Evolutionary conservation across 2,329 filamentous ascomycete genomes (phyloP).

Genomic region (Fusarium annulatum): DNA sequence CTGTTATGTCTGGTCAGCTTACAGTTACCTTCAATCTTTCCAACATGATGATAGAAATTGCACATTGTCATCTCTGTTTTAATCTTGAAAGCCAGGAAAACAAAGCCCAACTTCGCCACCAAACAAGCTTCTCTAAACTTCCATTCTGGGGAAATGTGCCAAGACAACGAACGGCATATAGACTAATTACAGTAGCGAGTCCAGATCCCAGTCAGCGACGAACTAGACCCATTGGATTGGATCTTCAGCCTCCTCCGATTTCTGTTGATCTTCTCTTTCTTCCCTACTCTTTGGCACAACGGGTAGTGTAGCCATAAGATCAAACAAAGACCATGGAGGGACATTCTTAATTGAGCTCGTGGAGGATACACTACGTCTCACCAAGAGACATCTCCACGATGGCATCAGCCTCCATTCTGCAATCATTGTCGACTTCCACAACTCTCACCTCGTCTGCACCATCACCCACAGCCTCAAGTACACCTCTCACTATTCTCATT

Average conservation of each 20-base stretch:
- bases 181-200: constrained; percentile 26
- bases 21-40: not conserved
- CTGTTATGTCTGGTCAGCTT: not conserved
- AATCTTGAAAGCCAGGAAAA: not conserved
- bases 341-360: constrained; percentile 21
- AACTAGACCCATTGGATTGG: constrained; percentile 16
- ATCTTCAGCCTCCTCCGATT: constrained; percentile 36
- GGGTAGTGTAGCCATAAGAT: not conserved
- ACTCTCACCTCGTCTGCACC: constrained; percentile 12
- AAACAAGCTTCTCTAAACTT: constrained; percentile 12
- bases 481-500: constrained; percentile 47
- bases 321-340: constrained; percentile 16
- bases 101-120: constrained; percentile 1
- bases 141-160: constrained; percentile 38
- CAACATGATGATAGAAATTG: not conserved
- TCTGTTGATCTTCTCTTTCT: constrained; percentile 16
- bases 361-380: constrained; percentile 1
- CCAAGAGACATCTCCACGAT: constrained; percentile 16
- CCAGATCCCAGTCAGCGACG: constrained; percentile 14
- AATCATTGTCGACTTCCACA: constrained; percentile 19
- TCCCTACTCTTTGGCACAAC: not conserved
- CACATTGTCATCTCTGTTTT: not conserved
- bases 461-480: constrained; percentile 33
- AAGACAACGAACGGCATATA: constrained; percentile 21
- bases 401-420: constrained; percentile 22